Evolutionary conservation across 331 rosid genomes (phyloP), one percentile per base, ranked within the genome.

Genomic region (Phaseolus coccineus): DNA sequence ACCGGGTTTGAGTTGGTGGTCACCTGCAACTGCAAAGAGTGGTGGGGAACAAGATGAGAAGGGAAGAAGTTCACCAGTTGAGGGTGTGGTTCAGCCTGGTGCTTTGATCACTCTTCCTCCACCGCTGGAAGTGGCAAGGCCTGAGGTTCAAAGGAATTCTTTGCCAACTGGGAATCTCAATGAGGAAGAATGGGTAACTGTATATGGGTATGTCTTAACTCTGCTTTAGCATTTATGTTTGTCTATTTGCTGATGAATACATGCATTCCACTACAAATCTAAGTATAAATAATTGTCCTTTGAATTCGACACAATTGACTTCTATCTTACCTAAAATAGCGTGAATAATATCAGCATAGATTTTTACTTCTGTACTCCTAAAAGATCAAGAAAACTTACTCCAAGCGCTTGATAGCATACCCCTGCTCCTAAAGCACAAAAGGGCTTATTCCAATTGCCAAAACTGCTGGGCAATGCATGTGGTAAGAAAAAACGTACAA

Each of bases 181-280:
- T 2, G 97, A 91, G 82, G 98, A 91, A 79, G 99, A 96, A 86
- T 96, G 99, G 99, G 89, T 96, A 33, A 96, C 98, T 48, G 96
- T 96, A 72, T 93, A 91, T 51, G 98, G 98, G 99, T 91, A 91
- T 80, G 77, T 46, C 80, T 74, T 69, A 59, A 51, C 81, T 80
- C 78, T 71, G 55, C 69, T 73, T 37, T 28, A 77, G 72, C 25
- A 22, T 84, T 61, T 33, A 6, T 61, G 67, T 76, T 47, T 52
- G 25, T 63, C 25, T 71, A 28, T 25, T 77, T 77, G 53, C 37
- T 50, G 48, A 35, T 28, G 37, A 71, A 16, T 65, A 25, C 59
- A 39, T 71, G 39, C 31, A 27, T 64, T 65, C 33, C 55, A 46
- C 40, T 82, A 16, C 28, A 63, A 44, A 52, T 62, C 46, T 77